Conservation (phyloP, 805 yeast species). For the Pichia deserticola region DNA sequence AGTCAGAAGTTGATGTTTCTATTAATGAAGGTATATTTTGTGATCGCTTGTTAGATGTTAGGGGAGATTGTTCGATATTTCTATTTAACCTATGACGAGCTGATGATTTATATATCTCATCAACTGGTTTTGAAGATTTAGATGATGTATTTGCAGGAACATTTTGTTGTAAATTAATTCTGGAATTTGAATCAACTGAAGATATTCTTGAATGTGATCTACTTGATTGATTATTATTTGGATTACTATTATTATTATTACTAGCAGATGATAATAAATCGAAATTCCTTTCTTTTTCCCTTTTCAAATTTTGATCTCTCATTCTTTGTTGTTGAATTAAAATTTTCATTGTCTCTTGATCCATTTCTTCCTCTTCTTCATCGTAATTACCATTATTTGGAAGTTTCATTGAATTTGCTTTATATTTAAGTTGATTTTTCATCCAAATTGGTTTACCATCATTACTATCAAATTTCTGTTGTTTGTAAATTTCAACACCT, state of each 20-base stretch:
- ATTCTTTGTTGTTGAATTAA: slow-evolving; percentile 16
- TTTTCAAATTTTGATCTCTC: slow-evolving; percentile 2
- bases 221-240: no score
- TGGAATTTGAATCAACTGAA: no score
- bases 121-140: neutral
- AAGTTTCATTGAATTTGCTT: slow-evolving; percentile 28
- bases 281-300: neutral
- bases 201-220: no score
- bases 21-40: neutral
- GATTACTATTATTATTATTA: no score
- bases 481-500: slow-evolving; percentile 53
- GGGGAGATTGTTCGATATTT: no score
- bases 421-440: slow-evolving; percentile 48
- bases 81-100: slow-evolving; percentile 6
- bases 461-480: slow-evolving; percentile 23
- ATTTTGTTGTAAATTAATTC: no score
- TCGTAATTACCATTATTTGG: slow-evolving; percentile 32
- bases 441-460: slow-evolving; percentile 65
- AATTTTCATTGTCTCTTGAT: slow-evolving; percentile 28
- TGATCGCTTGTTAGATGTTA: neutral
- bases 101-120: slow-evolving; percentile 19
- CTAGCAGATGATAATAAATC: neutral
- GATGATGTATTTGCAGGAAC: no score
- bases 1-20: neutral
- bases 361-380: slow-evolving; percentile 35